These are phyloP conservation scores for Mycena rosella DNA, from an alignment of 768 basidiomycete genomes.

Conservation along the genomic window DNA sequence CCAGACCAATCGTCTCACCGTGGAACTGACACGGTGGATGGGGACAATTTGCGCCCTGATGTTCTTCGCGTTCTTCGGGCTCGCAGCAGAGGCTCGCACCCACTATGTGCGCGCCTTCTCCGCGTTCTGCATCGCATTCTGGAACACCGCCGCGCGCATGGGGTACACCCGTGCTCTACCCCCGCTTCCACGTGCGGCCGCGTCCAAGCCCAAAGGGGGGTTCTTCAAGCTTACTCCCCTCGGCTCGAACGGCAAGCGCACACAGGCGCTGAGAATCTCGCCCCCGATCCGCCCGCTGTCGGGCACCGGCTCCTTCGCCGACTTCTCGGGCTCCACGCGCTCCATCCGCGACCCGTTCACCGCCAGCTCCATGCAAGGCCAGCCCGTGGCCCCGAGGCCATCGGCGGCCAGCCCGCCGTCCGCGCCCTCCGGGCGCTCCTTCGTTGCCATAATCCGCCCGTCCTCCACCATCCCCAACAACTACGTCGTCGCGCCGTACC, in stretches of 20 bases:
- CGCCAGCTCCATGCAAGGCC: no score
- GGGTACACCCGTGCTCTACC: constrained; percentile 7
- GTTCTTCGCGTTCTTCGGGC: constrained; percentile 69
- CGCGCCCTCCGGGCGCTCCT: no score
- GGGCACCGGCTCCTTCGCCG: constrained; percentile 18
- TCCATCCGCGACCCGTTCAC: no score
- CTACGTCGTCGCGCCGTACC: constrained; percentile 10
- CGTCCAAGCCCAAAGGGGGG: no score
- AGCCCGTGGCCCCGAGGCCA: no score
- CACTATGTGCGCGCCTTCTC: constrained; percentile 49
- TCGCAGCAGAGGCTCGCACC: constrained; percentile 60
- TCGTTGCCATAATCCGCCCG: neutral
- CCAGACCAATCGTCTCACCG: constrained; percentile 24
- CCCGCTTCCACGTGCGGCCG: neutral
- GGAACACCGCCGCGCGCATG: constrained; percentile 14
- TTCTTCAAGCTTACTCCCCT: neutral
- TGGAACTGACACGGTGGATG: constrained; percentile 38
- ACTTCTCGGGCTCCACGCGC: constrained; percentile 11
- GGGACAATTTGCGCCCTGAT: constrained; percentile 48
- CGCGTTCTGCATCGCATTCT: constrained; percentile 13
- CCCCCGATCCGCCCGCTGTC: constrained; percentile 4
- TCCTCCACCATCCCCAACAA: neutral
- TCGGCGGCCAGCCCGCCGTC: constrained; percentile 31
- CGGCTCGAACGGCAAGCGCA: neutral
- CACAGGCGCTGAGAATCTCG: no score